Evolutionary conservation across 2,329 filamentous ascomycete genomes (phyloP), one percentile per base, ranked within the genome.

Genomic region (Clarireedia paspali): DNA sequence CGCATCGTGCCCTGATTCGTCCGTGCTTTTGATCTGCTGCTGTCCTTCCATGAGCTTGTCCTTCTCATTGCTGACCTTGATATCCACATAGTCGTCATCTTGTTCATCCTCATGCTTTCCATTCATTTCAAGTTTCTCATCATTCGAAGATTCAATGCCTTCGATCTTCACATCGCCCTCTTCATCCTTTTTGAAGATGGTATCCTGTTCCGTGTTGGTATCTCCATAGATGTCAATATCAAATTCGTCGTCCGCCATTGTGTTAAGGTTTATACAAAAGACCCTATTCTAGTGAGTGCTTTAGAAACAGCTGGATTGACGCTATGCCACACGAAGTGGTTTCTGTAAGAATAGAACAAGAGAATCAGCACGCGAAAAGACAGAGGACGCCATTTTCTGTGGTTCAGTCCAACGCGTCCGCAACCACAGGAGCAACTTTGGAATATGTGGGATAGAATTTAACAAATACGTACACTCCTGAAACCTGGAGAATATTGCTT

Each of bases 191-290:
- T 69, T 70, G 55, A 68, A 63, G 27, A 64, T 62, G 17, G 61
- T 66, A 59, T 74, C 70, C 57, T 76, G 72, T 24, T 80, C 75
- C 56, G 73, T 72, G 58, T 72, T 74, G 57, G 75, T 74, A 64
- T 86, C 84, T 64, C 82, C 84, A 67, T 87, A 88, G 66, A 87
- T 84, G 63, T 88, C 84, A 72, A 88, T 86, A 64, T 87, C 84
- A 70, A 85, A 87, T 65, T 86, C 83, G 66, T 86, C 83, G 65
- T 87, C 84, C 63, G 83, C 81, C 84, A 87, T 87, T 53, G 57
- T 60, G 62, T 23, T 42, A 49, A 24, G 20, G 47, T 47, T 42
- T 48, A 47, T 24, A 47, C 51, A 48, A 48, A 44, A 45, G 46
- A 27, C 58, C 58, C 59, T 42, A 40, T 60, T 60, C 57, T 64